These are phyloP conservation scores for Fusarium mangiferae DNA, from an alignment of 2,329 filamentous ascomycete species.

Conservation along the genomic window DNA sequence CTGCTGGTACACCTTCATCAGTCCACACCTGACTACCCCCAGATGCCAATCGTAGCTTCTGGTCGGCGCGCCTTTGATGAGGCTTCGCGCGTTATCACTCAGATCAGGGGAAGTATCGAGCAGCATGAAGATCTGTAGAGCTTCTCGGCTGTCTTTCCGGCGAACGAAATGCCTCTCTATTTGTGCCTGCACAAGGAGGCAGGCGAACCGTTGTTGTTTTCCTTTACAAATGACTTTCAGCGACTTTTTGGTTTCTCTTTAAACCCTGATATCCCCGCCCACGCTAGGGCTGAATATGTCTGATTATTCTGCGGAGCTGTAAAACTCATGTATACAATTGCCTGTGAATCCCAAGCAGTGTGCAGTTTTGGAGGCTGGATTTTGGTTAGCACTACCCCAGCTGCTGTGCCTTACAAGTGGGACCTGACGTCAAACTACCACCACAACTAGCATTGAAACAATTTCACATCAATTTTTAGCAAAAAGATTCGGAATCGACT, in stretches of 20 bases:
- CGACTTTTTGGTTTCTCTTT: not conserved
- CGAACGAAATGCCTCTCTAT: not conserved
- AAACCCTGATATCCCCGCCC: conserved; percentile 31
- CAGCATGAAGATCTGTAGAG: conserved; percentile 46
- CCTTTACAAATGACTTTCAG: not conserved
- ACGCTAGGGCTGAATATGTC: not conserved
- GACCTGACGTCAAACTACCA: not conserved
- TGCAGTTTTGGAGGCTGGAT: not conserved
- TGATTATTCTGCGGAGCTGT: not conserved
- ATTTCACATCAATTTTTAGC: conserved; percentile 4
- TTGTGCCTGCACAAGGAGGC: not conserved
- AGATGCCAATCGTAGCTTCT: conserved; percentile 66
- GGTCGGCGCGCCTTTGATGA: conserved; percentile 50
- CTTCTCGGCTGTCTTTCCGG: not conserved
- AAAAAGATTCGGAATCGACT: conserved; percentile 39
- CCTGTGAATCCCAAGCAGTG: not conserved
- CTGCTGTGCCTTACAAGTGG: conserved; percentile 5
- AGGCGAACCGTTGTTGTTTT: not conserved
- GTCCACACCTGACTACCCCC: conserved; percentile 68
- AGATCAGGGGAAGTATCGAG: conserved; percentile 45
- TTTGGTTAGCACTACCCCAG: not conserved
- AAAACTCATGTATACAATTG: not conserved
- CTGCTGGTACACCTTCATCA: conserved; percentile 74
- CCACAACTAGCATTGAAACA: not conserved
- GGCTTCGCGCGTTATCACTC: conserved; percentile 43